Evolutionary conservation across 2,329 filamentous ascomycete species (phyloP), one percentile per base, ranked within the genome.

Genomic region (Stylonectria norvegica): DNA sequence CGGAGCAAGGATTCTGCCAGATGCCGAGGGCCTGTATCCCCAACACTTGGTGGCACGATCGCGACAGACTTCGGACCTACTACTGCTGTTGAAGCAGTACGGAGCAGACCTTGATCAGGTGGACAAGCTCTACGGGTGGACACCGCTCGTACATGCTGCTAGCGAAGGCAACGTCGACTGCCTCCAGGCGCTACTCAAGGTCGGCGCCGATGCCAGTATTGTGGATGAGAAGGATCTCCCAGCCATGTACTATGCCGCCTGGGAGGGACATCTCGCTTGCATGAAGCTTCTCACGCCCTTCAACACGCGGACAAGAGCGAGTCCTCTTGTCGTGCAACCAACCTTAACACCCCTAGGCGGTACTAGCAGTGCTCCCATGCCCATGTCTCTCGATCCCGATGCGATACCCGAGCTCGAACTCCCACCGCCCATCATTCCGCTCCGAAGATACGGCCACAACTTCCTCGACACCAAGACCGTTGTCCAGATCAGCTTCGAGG

Each of bases 391-490:
- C 45, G 89, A 95, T 55, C 79, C 79, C 1, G 91, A 97, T 65
- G 87, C 86, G 2, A 98, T 98, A 40, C 93, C 93, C 2, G 81
- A 89, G 49, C 81, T 98, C 20, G 90, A 91, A 52, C 75, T 98
- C 10, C 93, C 93, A 16, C 93, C 93, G 15, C 93, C 93, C 0
- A 97, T 98, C 50, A 96, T 98, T 51, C 93, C 93, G 0, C 74
- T 97, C 34, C 81, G 93, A 52, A 80, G 93, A 55, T 98, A 98
- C 57, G 93, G 93, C 12, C 93, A 98, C 69, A 98, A 97, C 65
- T 98, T 98, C 73, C 75, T 98, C 23, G 93, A 98, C 59, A 95
- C 89, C 20, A 98, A 97, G 69, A 95, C 90, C 0, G 94, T 96
- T 49, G 83, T 98, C 10, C 88, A 96, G 57, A 85, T 98, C 49